phyloP scores from a whole-genome alignment of 225 moss, liverwort and hornwort species.

The Asterella californica region DNA sequence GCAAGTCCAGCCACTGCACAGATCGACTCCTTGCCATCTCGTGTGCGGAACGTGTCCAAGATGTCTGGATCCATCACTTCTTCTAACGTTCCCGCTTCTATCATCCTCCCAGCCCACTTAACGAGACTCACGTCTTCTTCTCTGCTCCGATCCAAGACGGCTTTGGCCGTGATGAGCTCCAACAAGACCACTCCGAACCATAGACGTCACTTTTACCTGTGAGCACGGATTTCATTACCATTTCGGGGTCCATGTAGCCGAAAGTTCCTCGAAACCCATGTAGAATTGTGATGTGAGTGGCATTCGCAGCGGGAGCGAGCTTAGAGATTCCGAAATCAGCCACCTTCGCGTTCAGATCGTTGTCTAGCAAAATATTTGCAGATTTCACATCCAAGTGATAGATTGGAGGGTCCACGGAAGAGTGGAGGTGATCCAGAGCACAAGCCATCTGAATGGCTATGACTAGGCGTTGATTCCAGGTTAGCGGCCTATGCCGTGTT shows the following conservation, averaged over 20 bases:
- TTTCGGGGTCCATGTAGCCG: conserved; percentile 46
- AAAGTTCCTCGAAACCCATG: conserved; percentile 21
- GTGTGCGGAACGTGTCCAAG: background rate
- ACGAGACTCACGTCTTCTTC: conserved; percentile 20
- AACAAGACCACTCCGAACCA: conserved; percentile 32
- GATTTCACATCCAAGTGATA: conserved; percentile 44
- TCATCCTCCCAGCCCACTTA: conserved; percentile 7
- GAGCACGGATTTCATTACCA: conserved; percentile 21
- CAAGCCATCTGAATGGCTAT: conserved; percentile 24
- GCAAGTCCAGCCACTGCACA: background rate
- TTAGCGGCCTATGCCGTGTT: background rate
- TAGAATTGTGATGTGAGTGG: conserved; percentile 45
- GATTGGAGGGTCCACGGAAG: conserved; percentile 50
- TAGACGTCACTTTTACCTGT: conserved; percentile 41
- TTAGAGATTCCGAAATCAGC: conserved; percentile 52
- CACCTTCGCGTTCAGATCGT: conserved; percentile 31
- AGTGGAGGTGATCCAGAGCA: too few species aligned
- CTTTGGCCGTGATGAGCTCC: conserved; percentile 30
- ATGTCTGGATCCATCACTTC: conserved; percentile 18
- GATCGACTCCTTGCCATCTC: conserved; percentile 14
- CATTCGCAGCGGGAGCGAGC: background rate
- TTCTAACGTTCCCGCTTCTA: conserved; percentile 1
- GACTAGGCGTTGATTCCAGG: conserved; percentile 21
- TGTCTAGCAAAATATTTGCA: conserved; percentile 9
- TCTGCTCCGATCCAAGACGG: too few species aligned